Evolutionary conservation across 768 basidiomycete species (phyloP).

Genomic region (Trametes maxima): DNA sequence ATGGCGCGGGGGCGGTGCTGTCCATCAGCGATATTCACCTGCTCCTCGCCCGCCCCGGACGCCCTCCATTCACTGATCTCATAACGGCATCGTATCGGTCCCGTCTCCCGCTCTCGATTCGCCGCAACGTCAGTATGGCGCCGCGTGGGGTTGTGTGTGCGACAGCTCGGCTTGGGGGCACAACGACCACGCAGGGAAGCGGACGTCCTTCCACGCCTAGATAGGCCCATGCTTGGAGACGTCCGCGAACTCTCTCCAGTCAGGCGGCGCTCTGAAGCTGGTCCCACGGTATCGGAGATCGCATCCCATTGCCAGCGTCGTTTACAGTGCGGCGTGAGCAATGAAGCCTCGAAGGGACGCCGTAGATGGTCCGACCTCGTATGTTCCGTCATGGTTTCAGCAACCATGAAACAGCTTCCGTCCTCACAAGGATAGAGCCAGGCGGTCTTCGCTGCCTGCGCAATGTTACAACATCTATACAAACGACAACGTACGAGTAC

Average conservation of each 20-base stretch:
- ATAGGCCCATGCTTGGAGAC: background rate
- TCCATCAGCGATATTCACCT: constrained; percentile 7
- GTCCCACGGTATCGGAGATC: background rate
- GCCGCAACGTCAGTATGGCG: background rate
- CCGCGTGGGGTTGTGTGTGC: background rate
- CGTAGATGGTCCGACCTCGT: background rate
- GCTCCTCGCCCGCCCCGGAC: background rate
- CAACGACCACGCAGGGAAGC: too few relatives aligned
- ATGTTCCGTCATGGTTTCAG: background rate
- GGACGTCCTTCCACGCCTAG: too few relatives aligned
- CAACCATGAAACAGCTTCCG: background rate
- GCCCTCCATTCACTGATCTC: too few relatives aligned
- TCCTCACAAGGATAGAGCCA: background rate
- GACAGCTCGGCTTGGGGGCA: background rate
- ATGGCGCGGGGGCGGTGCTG: constrained; percentile 7
- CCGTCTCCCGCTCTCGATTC: background rate
- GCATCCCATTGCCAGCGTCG: background rate
- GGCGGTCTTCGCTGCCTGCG: background rate
- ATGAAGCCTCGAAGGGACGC: background rate
- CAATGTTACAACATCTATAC: background rate
- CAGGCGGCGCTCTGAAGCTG: background rate
- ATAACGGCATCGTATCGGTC: constrained; percentile 13
- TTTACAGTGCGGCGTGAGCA: background rate
- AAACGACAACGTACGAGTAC: background rate
- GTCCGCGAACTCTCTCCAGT: background rate